Conservation (phyloP, 441 rosid genomes). For the Adansonia gregorii region DNA sequence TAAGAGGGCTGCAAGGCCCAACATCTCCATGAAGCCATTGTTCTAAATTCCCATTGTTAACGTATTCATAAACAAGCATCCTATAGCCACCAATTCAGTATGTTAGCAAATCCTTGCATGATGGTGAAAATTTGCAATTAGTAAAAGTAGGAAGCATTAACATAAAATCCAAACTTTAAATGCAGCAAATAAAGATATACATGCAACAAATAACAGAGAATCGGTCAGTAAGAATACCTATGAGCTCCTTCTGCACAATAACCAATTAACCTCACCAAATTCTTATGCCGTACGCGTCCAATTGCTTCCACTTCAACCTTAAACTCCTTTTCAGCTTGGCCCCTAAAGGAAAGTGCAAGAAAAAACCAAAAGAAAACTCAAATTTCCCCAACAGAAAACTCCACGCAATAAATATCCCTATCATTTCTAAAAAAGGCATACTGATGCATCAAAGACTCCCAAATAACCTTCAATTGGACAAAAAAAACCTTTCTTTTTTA, state of each 20-base stretch:
- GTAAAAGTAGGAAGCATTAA: slow-evolving; percentile 15
- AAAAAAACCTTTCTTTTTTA: slow-evolving; percentile 16
- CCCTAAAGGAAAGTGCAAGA: slow-evolving; percentile 48
- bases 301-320: slow-evolving; percentile 95
- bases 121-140: neutral
- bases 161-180: slow-evolving; percentile 17
- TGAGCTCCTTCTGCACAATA: slow-evolving; percentile 97
- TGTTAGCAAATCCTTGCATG: neutral
- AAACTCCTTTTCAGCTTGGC: slow-evolving; percentile 96
- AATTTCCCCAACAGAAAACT: slow-evolving; percentile 33
- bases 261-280: slow-evolving; percentile 88
- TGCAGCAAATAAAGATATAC: neutral
- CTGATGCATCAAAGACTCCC: slow-evolving; percentile 29
- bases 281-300: slow-evolving; percentile 88
- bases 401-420: slow-evolving; percentile 32
- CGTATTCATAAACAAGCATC: slow-evolving; percentile 86
- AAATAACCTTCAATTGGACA: neutral
- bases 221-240: slow-evolving; percentile 44
- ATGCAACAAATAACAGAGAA: slow-evolving; percentile 16
- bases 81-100: slow-evolving; percentile 35
- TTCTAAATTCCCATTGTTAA: slow-evolving; percentile 86
- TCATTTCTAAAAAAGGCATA: slow-evolving; percentile 11
- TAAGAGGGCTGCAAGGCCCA: slow-evolving; percentile 77
- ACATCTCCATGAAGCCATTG: slow-evolving; percentile 95
- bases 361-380: slow-evolving; percentile 33